These are phyloP conservation scores for Aureobasidium leucospermi DNA, from an alignment of 2,329 filamentous ascomycete species.

Conservation along the genomic window DNA sequence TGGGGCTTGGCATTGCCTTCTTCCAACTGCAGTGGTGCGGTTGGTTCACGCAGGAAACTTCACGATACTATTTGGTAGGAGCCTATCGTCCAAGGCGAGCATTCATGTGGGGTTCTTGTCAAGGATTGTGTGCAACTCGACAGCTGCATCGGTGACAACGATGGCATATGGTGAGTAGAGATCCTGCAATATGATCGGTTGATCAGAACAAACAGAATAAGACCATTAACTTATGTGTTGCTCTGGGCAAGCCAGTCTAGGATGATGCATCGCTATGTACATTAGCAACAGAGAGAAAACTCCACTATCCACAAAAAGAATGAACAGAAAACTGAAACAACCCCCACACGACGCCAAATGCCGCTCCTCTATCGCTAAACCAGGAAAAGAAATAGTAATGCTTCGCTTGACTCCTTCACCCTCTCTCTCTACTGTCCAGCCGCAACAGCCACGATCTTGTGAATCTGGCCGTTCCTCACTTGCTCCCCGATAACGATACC, in stretches of 20 bases:
- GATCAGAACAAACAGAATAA: too few relatives aligned
- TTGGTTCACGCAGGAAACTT: not conserved
- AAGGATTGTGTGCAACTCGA: too few relatives aligned
- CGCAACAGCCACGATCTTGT: not conserved
- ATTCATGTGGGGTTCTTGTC: too few relatives aligned
- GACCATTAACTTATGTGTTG: not conserved
- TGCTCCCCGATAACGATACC: not conserved
- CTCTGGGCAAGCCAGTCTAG: not conserved
- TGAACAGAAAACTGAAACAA: too few relatives aligned
- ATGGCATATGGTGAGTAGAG: too few relatives aligned
- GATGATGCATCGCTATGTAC: not conserved
- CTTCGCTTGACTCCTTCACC: not conserved
- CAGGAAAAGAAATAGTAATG: not conserved
- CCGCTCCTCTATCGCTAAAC: not conserved
- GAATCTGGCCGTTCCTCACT: not conserved
- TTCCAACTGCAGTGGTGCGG: not conserved
- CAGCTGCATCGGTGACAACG: too few relatives aligned
- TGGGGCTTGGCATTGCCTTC: not conserved
- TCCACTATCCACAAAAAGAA: too few relatives aligned
- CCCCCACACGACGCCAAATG: not conserved
- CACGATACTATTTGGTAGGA: not conserved
- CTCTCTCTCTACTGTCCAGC: constrained; percentile 16
- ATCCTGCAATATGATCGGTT: too few relatives aligned
- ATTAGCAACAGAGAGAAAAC: not conserved
- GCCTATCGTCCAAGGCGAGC: too few relatives aligned